Base-by-base conservation (phyloP, 23 red algal genomes). In the Gracilaria gracilis region DNA sequence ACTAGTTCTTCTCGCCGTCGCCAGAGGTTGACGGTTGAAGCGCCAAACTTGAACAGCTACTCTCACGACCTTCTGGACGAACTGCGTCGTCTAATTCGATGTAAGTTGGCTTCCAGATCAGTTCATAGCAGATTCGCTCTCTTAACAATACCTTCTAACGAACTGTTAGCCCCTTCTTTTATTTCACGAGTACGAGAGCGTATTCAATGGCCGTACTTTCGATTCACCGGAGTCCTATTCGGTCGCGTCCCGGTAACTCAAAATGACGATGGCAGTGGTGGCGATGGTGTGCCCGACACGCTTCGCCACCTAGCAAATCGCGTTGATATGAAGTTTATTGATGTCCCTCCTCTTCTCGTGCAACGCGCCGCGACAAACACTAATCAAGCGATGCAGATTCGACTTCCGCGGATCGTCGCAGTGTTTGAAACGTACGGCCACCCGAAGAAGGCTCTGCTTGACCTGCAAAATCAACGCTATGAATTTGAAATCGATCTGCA, bases 401-500 rank as follows among this genome's bases (percentile, higher is more conserved):
- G 2, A 12, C 20, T 14, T 29, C 23, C 34, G 20, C 71, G 53
- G 33, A 80, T 75, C 57, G 51, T 90, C 70, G 87, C 87, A 9
- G 54, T 90, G 21, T 90, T 90, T 61, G 87, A 90, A 39, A 90
- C 64, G 28, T 90, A 81, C 75, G 87, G 87, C 23, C 49, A 76
- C 25, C 17, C 44, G 12, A 35, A 59, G 6, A 27, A 38, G 35
- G 49, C 8, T 7, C 58, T 81, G 42, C 36, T 16, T 17, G 62
- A 66, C 9, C 13, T 59, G 15, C 73, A 73, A 90, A 77, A 75
- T 51, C 53, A 29, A 14, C 46, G 38, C 33, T 73, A 24, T 29
- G 27, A 80, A 66, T 57, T 79, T 48, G 57, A 90, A 74, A 54
- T 65, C 14, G 55, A 80, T 16, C 57, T 65, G 9, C 57, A 81